Conservation (phyloP, 306 rosid species). For the Styphnolobium japonicum region DNA sequence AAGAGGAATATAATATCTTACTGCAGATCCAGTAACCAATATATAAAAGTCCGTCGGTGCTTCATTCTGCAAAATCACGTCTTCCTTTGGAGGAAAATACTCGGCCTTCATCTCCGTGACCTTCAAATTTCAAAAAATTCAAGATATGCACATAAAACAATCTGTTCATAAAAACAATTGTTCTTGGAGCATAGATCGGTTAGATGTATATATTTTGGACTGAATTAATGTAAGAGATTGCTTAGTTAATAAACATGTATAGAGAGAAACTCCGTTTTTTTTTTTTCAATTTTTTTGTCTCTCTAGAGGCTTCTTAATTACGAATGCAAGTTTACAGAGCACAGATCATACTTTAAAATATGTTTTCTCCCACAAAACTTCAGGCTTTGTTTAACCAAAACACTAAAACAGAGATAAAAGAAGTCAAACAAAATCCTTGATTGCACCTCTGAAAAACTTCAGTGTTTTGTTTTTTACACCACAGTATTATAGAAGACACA, state of each 20-base stretch:
- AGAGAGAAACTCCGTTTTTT: background rate
- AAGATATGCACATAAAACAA: conserved; percentile 4
- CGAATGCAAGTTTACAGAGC: background rate
- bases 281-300: background rate
- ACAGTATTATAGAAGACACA: background rate
- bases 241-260: background rate
- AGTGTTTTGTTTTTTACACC: background rate
- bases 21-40: conserved; percentile 60
- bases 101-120: conserved; percentile 89
- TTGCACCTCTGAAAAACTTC: background rate
- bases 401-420: background rate
- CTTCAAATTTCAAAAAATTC: conserved; percentile 33
- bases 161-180: background rate
- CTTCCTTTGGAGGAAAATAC: conserved; percentile 91
- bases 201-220: background rate
- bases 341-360: background rate
- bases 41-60: conserved; percentile 81
- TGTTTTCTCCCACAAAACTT: background rate
- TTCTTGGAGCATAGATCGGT: background rate
- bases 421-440: no score
- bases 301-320: background rate
- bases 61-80: conserved; percentile 77
- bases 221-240: background rate
- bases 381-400: background rate
- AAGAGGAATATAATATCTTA: conserved; percentile 33